Conservation (phyloP, 2,329 filamentous ascomycete species). For the Talaromyces atroroseus region DNA sequence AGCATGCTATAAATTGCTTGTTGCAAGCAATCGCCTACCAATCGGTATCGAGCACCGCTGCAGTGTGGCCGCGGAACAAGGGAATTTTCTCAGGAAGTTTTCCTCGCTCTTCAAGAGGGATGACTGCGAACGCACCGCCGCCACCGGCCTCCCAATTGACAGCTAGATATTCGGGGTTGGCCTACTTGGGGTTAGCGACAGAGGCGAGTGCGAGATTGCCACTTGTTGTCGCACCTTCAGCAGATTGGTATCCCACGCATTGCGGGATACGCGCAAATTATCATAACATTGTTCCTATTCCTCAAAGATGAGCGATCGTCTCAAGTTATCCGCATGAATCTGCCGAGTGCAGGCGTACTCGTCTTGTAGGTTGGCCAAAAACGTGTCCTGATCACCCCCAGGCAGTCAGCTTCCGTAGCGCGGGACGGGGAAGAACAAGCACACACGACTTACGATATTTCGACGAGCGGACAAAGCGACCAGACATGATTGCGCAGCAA, state of each 20-base stretch:
- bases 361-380: slow-evolving; percentile 91
- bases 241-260: slow-evolving; percentile 98
- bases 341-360: slow-evolving; percentile 45
- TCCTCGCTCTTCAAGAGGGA: slow-evolving; percentile 82
- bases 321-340: slow-evolving; percentile 1
- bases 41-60: slow-evolving; percentile 92
- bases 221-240: slow-evolving; percentile 66
- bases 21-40: slow-evolving; percentile 55
- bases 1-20: slow-evolving; percentile 7
- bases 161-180: slow-evolving; percentile 89
- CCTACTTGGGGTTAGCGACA: slow-evolving; percentile 48
- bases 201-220: slow-evolving; percentile 17
- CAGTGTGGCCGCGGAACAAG: slow-evolving; percentile 92
- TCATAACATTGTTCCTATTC: slow-evolving; percentile 89
- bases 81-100: slow-evolving; percentile 89
- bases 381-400: slow-evolving; percentile 71
- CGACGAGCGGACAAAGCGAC: slow-evolving; percentile 67
- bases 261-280: slow-evolving; percentile 92
- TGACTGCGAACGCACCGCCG: slow-evolving; percentile 93
- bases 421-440: slow-evolving; percentile 11
- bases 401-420: slow-evolving; percentile 22
- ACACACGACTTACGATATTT: slow-evolving; percentile 59
- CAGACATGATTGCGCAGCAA: slow-evolving; percentile 50
- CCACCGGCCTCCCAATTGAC: slow-evolving; percentile 98
- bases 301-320: slow-evolving; percentile 13